Evolutionary conservation across 2,329 filamentous ascomycete species (phyloP), one percentile per base, ranked within the genome.

Genomic region (Aspergillus fructus): DNA sequence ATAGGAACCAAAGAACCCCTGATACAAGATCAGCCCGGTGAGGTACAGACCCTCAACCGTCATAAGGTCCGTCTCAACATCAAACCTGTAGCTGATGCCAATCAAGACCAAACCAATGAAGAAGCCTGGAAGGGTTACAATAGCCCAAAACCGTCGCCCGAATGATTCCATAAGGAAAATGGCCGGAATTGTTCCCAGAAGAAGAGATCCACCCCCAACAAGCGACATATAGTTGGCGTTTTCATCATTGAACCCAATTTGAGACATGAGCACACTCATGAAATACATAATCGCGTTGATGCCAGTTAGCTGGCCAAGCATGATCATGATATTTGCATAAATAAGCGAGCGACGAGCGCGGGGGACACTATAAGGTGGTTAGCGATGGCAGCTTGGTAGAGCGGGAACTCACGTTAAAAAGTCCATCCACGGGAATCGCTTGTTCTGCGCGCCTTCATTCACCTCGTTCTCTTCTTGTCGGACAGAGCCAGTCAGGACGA

Each of bases 91-190:
- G 45, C 82, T 84, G 17, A 80, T 74, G 4, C 87, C 88, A 59
- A 90, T 86, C 23, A 90, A 76, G 9, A 89, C 72, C 0, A 90
- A 78, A 15, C 88, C 88, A 45, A 90, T 69, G 65, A 90, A 88
- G 79, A 90, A 90, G 0, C 87, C 85, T 0, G 87, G 87, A 41
- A 91, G 76, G 83, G 89, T 90, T 4, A 80, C 80, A 60, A 86
- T 88, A 33, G 87, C 88, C 88, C 88, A 90, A 80, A 90, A 90
- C 4, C 88, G 85, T 21, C 88, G 85, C 12, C 88, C 88, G 49
- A 86, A 90, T 3, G 79, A 83, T 67, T 91, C 88, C 88, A 91
- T 91, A 61, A 83, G 83, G 68, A 89, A 80, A 55, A 88, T 84
- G 0, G 86, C 87, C 0, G 87, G 87, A 34, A 89, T 86, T 0